Evolutionary conservation across 345 rosid species (phyloP), one percentile per base, ranked within the genome.

Genomic region (Eucalyptus shirleyi): DNA sequence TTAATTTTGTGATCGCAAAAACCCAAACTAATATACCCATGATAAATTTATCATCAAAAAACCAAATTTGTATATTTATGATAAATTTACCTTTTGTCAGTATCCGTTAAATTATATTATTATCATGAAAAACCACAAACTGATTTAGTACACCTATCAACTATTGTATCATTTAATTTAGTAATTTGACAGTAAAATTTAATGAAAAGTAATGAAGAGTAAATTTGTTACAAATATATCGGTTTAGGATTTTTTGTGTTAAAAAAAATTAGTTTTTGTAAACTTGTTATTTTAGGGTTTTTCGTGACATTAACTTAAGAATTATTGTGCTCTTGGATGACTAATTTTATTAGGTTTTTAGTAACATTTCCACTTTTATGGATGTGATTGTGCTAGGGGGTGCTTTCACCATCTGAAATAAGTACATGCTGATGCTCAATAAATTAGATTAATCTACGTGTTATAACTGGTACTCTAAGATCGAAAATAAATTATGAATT

Each of bases 51-150:
- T 11, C 6, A 53, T 0, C 1, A 53, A 53, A 7, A 53, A 8
- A 53, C 0, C 26, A 0, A 19, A 53, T 53, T 8, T 3, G 0
- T 56, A 24, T 1, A 23, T 4, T 56, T 24, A 24, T 3, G 1
- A 24, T 1, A 56, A 56, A 56, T 56, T 56, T 56, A 56, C 1
- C 1, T 23, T 24, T 0, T 26, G 0, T 23, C 5, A 24, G 0
- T 24, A 4, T 56, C 30, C 2, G 1, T 56, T 56, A 24, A 56
- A 56, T 56, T 56, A 0, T 3, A 56, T 56, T 56, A 56, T 53
- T 53, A 19, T 53, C 10, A 19, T 53, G 24, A 53, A 53, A 53
- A 53, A 53, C 0, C 13, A 24, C 30, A 56, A 56, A 56, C 3
- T 2, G 30, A 11, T 24, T 2, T 56, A 24, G 2, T 56, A 10